Conservation (phyloP, 192 early-diverging fungal genomes). For the Cladochytrium replicatum region DNA sequence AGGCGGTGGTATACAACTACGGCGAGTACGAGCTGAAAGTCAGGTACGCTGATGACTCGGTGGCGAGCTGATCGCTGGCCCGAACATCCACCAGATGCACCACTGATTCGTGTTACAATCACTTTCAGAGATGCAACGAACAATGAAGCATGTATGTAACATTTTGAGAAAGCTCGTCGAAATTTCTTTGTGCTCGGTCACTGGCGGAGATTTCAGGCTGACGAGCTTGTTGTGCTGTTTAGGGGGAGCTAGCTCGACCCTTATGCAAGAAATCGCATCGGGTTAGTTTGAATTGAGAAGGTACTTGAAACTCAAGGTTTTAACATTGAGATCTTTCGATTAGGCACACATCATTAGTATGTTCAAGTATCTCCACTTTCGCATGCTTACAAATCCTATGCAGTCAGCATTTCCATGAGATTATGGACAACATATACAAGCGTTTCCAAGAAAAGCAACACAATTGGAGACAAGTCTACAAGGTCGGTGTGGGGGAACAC, state of each 20-base stretch:
- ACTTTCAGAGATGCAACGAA: conserved; percentile 84
- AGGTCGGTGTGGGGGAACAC: no score
- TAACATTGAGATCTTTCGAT: not conserved
- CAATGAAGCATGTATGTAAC: conserved; percentile 65
- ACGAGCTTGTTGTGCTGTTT: not conserved
- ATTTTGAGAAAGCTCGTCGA: not conserved
- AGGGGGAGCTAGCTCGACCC: conserved; percentile 80
- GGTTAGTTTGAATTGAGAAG: no score
- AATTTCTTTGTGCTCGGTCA: no score
- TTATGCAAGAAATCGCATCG: conserved; percentile 91
- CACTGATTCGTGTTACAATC: conserved; percentile 15
- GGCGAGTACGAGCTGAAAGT: conserved; percentile 90
- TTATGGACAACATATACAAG: conserved; percentile 88
- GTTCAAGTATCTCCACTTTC: conserved; percentile 6
- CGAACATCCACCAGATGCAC: no score
- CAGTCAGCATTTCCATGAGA: conserved; percentile 87
- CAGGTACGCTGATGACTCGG: no score
- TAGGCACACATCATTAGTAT: conserved; percentile 64
- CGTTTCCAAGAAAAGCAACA: conserved; percentile 73
- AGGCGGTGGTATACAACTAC: conserved; percentile 85
- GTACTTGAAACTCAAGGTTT: no score
- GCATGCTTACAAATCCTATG: not conserved
- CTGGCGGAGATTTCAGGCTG: conserved; percentile 1
- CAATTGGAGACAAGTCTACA: conserved; percentile 92
- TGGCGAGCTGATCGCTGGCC: no score